Evolutionary conservation across 768 basidiomycete genomes (phyloP), one percentile per base, ranked within the genome.

Genomic region (Suillus decipiens): DNA sequence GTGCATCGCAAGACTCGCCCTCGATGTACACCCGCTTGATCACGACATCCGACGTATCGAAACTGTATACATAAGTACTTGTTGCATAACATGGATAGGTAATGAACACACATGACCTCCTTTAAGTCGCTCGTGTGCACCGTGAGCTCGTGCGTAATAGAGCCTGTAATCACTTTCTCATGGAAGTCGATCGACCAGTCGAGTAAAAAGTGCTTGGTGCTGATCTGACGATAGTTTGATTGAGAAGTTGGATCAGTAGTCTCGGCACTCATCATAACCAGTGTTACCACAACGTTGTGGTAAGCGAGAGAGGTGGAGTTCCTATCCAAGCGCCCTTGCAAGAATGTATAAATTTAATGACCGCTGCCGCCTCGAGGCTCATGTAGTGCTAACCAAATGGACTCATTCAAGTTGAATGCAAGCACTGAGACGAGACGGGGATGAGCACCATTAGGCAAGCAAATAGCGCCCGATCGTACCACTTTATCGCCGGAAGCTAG

Each of bases 121-220:
- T 79, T 70, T 12, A 89, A 83, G 5, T 74, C 80, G 59, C 84
- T 80, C 59, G 80, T 79, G 61, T 80, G 81, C 10, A 87, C 85
- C 14, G 74, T 73, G 59, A 97, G 74, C 7, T 77, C 79, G 71
- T 96, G 89, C 0, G 79, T 82, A 10, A 82, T 92, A 22, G 83
- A 81, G 0, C 96, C 95, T 36, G 76, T 73, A 64, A 96, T 79
- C 58, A 81, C 76, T 68, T 88, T 75, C 3, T 79, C 71, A 0
- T 79, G 68, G 72, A 94, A 97, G 76, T 97, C 88, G 66, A 97
- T 76, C 0, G 69, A 76, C 95, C 94, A 96, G 66, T 90, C 82
- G 58, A 97, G 85, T 24, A 83, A 76, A 17, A 95, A 76, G 71
- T 93, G 86, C 42, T 84, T 80, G 1, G 90, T 87, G 3, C 79